Conservation (phyloP, 2,329 filamentous ascomycete genomes). For the Paracoccidioides brasiliensis region DNA sequence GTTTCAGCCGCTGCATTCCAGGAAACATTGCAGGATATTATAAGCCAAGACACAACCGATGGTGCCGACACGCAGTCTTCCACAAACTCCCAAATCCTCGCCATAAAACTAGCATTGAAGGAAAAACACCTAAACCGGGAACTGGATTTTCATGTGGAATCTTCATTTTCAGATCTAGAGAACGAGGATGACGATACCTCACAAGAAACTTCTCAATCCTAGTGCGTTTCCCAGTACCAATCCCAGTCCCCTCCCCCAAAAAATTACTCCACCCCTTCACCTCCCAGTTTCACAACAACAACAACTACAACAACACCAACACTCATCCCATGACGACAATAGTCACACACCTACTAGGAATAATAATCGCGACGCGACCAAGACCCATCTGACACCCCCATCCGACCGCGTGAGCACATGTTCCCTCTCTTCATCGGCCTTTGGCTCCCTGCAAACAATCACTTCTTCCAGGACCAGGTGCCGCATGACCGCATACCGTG, state of each 20-base stretch:
- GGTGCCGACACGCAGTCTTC: slow-evolving; percentile 2
- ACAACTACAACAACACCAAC: not conserved
- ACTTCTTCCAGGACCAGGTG: slow-evolving; percentile 2
- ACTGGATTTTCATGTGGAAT: slow-evolving; percentile 7
- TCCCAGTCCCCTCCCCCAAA: not conserved
- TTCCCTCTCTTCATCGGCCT: slow-evolving; percentile 18
- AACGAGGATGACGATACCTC: not conserved
- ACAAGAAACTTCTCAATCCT: not conserved
- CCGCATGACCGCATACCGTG: slow-evolving; percentile 27
- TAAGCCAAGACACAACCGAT: not conserved
- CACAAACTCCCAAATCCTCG: slow-evolving; percentile 3
- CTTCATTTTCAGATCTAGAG: slow-evolving; percentile 6
- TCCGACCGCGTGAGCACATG: slow-evolving; percentile 13
- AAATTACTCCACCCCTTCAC: not conserved
- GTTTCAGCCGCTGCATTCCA: not conserved
- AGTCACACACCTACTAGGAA: not conserved
- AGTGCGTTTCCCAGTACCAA: not conserved
- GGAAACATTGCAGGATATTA: not conserved
- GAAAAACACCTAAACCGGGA: slow-evolving; percentile 7
- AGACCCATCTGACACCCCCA: not conserved
- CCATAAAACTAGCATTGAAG: slow-evolving; percentile 10
- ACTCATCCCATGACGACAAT: not conserved
- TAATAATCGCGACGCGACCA: not conserved
- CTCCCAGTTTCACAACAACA: not conserved
- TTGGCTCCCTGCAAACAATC: slow-evolving; percentile 13